Evolutionary conservation across 139 green algal genomes (phyloP).

Genomic region (Tetradesmus obliquus): DNA sequence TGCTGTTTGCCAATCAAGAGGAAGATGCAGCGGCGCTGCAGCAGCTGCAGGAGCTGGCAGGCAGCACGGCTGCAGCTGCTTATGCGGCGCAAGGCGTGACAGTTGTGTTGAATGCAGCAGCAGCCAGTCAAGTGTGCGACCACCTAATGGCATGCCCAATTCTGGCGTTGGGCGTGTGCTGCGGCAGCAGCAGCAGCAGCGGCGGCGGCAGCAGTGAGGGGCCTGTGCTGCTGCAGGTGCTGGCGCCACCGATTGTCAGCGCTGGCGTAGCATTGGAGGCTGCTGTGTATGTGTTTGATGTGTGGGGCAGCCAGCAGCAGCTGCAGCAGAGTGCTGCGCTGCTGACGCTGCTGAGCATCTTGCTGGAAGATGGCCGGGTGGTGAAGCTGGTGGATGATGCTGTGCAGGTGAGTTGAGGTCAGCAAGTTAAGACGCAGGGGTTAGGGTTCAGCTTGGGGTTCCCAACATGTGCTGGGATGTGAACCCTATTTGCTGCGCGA

Average conservation of each 20-base stretch:
- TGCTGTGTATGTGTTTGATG: slow-evolving; percentile 26
- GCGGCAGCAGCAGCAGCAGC: not conserved
- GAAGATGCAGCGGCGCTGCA: no score
- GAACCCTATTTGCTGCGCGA: no score
- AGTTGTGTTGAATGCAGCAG: not conserved
- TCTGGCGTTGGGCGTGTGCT: not conserved
- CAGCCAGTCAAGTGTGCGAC: not conserved
- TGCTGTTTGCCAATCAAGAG: not conserved
- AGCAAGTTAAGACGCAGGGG: no score
- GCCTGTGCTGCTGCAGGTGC: not conserved
- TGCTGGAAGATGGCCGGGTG: not conserved
- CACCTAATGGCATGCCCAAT: not conserved
- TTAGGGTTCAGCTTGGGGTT: no score
- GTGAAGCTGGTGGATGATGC: slow-evolving; percentile 15
- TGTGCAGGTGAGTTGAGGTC: not conserved
- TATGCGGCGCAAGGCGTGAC: not conserved
- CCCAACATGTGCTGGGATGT: no score
- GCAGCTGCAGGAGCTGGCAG: not conserved
- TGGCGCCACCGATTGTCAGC: not conserved
- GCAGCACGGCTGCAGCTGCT: not conserved
- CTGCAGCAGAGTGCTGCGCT: not conserved
- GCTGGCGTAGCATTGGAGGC: not conserved
- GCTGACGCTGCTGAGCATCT: not conserved
- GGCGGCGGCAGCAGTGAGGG: not conserved
- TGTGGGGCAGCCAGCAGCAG: not conserved